Conservation (phyloP, 768 basidiomycete genomes). For the Termitomyces sp. region DNA sequence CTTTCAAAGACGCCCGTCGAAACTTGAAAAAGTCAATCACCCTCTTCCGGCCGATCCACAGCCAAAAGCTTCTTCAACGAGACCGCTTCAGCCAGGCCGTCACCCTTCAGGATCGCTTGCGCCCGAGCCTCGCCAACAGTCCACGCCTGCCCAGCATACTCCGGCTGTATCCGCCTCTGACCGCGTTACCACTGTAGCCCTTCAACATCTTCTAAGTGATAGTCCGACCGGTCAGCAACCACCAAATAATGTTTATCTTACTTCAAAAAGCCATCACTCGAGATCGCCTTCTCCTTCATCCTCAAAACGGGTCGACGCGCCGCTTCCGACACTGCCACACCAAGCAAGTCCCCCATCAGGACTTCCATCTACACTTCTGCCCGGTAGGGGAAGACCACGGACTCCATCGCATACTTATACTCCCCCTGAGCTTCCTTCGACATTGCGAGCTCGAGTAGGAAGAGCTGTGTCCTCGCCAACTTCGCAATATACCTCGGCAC, state of each 20-base stretch:
- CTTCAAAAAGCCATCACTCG: constrained; percentile 1
- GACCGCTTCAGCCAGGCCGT: neutral
- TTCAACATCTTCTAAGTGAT: constrained; percentile 13
- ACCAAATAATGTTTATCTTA: neutral
- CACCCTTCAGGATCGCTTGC: neutral
- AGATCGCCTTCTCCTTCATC: constrained; percentile 19
- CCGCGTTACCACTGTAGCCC: constrained; percentile 10
- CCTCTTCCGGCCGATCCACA: constrained; percentile 19
- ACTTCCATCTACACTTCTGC: constrained; percentile 17
- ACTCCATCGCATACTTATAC: constrained; percentile 6
- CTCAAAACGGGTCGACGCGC: constrained; percentile 20
- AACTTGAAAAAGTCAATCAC: constrained; percentile 47
- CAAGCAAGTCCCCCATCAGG: constrained; percentile 2
- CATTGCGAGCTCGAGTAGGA: constrained; percentile 34
- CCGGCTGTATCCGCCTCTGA: neutral
- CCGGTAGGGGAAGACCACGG: constrained; percentile 17
- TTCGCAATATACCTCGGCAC: neutral
- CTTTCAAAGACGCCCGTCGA: constrained; percentile 46
- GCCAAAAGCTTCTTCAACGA: neutral
- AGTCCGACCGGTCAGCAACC: neutral
- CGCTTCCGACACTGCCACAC: constrained; percentile 38
- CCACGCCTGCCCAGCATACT: neutral
- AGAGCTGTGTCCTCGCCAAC: constrained; percentile 3
- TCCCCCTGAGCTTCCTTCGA: constrained; percentile 27
- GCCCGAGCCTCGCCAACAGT: neutral